Evolutionary conservation across 768 basidiomycete genomes (phyloP), one percentile per base, ranked within the genome.

Genomic region (Termitomyces sp.): DNA sequence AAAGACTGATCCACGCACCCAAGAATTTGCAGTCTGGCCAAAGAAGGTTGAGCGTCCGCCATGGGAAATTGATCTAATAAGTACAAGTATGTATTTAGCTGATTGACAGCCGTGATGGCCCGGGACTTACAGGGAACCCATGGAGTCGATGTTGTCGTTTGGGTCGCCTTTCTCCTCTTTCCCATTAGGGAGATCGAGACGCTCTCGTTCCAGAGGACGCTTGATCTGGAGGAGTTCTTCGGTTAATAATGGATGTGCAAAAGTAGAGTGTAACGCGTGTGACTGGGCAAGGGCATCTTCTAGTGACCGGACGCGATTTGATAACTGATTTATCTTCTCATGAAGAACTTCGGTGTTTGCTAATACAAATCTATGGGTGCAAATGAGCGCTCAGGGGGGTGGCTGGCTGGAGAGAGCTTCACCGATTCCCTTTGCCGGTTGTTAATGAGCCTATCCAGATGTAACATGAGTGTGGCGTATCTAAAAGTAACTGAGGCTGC

Each of bases 381-480:
- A 23, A 15, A 56, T 46, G 38, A 54, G 39, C 52, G 49, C 53
- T 15, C n/a, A 42, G 38, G 22, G 29, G 16, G 12, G 35, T 22
- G 25, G n/a, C 31, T 32, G 33, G 41, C 38, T 32, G 20, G 18
- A 31, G 18, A 25, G 9, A 15, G 56, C 64, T 47, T n/a, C 61
- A 85, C 86, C 86, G 73, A 65, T 88, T 89, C 12, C 86, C 86
- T 66, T 85, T 87, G 56, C 86, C 86, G 13, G 86, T 87, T 11
- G 85, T 87, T 36, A 88, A 74, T 29, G 84, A 85, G 15, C 85
- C 85, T 86, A 36, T 27, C 15, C 42, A n/a, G 23, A 29, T 35
- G 41, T 23, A n/a, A 42, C 31, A 18, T 52, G 11, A 57, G 40
- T 32, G 49, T 43, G 39, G 45, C 51, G 63, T 20, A 65, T 44